phyloP scores from a whole-genome alignment of 2,329 filamentous ascomycete genomes.

The Phaeosphaeriaceae sp. region DNA sequence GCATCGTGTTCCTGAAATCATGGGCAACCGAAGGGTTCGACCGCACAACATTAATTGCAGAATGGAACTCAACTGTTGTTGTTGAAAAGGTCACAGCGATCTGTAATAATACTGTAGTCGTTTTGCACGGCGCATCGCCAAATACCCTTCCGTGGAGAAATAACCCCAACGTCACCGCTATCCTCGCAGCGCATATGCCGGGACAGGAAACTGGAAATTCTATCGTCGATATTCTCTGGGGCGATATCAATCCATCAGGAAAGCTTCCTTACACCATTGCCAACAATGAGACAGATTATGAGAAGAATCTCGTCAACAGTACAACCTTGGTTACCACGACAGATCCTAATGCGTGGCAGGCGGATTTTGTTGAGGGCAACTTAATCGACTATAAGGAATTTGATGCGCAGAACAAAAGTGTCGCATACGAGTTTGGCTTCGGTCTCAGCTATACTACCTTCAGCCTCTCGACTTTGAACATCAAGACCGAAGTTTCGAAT shows the following conservation, averaged over 20 bases:
- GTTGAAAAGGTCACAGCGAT: conserved; percentile 51
- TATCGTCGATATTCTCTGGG: conserved; percentile 64
- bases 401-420: conserved; percentile 44
- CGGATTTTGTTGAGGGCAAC: conserved; percentile 59
- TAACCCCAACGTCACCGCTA: conserved; percentile 50
- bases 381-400: conserved; percentile 63
- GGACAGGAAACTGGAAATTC: conserved; percentile 50
- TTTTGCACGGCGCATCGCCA: conserved; percentile 50
- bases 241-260: conserved; percentile 76
- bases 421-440: conserved; percentile 47
- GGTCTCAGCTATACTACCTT: conserved; percentile 50
- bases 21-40: conserved; percentile 55
- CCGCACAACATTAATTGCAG: conserved; percentile 45
- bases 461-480: conserved; percentile 26
- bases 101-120: conserved; percentile 59
- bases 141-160: conserved; percentile 50
- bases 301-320: conserved; percentile 45
- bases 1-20: conserved; percentile 64
- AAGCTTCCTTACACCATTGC: conserved; percentile 87
- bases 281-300: conserved; percentile 71
- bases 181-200: conserved; percentile 49
- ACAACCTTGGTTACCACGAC: conserved; percentile 37
- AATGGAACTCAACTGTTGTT: conserved; percentile 50
- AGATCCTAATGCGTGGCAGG: conserved; percentile 52
- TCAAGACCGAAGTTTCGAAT: conserved; percentile 16